Evolutionary conservation across 305 asterid genomes (phyloP).

Genomic region (Fraxinus paxiana): DNA sequence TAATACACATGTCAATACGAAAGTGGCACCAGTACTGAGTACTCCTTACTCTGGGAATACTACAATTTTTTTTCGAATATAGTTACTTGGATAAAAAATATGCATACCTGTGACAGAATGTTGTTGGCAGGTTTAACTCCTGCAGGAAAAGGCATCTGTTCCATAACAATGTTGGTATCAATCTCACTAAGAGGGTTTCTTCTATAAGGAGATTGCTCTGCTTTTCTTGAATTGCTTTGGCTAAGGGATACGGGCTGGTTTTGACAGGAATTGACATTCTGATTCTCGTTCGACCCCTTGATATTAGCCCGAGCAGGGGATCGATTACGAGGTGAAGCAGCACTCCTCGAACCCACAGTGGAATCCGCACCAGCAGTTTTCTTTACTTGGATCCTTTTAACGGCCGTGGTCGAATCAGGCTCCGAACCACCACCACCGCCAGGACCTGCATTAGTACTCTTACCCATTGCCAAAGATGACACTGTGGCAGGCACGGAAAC

Average conservation of each 20-base stretch:
- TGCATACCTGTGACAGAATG: conserved; percentile 44
- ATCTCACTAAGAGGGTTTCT: conserved; percentile 78
- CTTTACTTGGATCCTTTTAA: conserved; percentile 77
- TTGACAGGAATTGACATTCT: conserved; percentile 31
- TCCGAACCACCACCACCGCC: conserved; percentile 10
- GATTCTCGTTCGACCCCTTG: conserved; percentile 26
- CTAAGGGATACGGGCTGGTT: conserved; percentile 68
- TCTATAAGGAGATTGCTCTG: conserved; percentile 69
- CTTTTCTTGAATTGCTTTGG: conserved; percentile 85
- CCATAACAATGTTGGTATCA: conserved; percentile 45
- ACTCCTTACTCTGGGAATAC: not conserved
- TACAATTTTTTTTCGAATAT: not conserved
- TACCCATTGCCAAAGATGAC: conserved; percentile 44
- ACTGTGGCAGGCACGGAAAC: conserved; percentile 87
- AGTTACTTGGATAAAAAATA: not conserved
- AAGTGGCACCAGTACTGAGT: not conserved
- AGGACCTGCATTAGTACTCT: conserved; percentile 38
- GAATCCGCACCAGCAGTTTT: conserved; percentile 54
- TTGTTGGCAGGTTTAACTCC: not conserved
- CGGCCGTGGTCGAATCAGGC: conserved; percentile 27
- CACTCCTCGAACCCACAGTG: conserved; percentile 35
- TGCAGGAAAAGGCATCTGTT: not conserved
- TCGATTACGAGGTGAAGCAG: conserved; percentile 72
- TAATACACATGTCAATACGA: not conserved
- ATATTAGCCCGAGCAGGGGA: conserved; percentile 59